Conservation (phyloP, 768 basidiomycete species). For the Leccinum fibrillosum region DNA sequence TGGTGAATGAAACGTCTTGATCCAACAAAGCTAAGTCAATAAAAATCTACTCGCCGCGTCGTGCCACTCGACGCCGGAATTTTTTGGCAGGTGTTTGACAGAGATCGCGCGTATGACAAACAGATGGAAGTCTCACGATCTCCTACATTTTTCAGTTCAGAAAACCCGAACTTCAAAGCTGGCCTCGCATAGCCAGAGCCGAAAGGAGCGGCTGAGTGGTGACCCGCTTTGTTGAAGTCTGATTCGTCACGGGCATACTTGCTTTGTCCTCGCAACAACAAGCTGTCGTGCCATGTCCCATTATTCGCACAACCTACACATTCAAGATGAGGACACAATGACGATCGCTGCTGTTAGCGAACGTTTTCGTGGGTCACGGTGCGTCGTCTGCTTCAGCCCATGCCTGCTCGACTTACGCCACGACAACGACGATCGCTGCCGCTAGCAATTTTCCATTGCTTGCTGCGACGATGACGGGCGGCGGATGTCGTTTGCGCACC, state of each 20-base stretch:
- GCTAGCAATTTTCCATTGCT: no score
- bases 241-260: conserved; percentile 3
- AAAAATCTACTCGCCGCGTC: background rate
- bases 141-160: conserved; percentile 1
- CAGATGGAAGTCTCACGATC: conserved; percentile 17
- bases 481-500: no score
- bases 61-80: conserved; percentile 10
- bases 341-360: no score
- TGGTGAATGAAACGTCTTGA: background rate
- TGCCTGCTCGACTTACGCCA: no score
- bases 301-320: conserved; percentile 1
- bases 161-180: background rate
- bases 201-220: background rate
- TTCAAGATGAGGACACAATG: no score
- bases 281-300: no score
- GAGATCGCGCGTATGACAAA: conserved; percentile 12
- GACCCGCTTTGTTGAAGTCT: conserved; percentile 18
- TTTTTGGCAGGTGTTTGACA: conserved; percentile 20
- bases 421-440: no score
- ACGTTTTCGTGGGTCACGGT: no score
- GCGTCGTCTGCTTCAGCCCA: no score
- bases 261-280: conserved; percentile 7
- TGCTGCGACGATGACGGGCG: no score
- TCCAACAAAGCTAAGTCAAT: background rate
- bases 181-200: background rate